Conservation (phyloP, 2,329 filamentous ascomycete genomes). For the Chalaropsis ovoidea region DNA sequence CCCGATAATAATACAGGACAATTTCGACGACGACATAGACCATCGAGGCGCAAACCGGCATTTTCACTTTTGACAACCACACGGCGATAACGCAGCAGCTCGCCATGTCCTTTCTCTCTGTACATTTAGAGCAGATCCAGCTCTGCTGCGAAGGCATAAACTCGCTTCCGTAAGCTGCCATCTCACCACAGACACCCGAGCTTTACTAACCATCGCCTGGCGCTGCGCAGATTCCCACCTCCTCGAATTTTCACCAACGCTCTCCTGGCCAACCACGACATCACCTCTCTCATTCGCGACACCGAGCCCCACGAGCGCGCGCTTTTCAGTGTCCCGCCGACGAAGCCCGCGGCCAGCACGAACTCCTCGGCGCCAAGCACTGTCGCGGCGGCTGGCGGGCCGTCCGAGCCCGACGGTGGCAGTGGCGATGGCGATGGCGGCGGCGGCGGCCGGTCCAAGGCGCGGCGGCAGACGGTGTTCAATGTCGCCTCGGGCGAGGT, state of each 20-base stretch:
- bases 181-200: not conserved
- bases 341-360: constrained; percentile 35
- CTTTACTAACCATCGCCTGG: constrained; percentile 16
- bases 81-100: too few relatives aligned
- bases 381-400: constrained; percentile 33
- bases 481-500: constrained; percentile 55
- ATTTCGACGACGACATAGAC: too few relatives aligned
- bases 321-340: constrained; percentile 78
- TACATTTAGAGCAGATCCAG: constrained; percentile 66
- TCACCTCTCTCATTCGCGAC: constrained; percentile 87
- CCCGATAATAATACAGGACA: not conserved
- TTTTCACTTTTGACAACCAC: too few relatives aligned
- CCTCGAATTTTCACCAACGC: constrained; percentile 96
- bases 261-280: constrained; percentile 77
- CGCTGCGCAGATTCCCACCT: constrained; percentile 58
- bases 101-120: constrained; percentile 56
- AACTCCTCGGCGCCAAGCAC: constrained; percentile 29
- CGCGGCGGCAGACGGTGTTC: constrained; percentile 54
- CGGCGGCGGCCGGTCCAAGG: constrained; percentile 31
- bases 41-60: too few relatives aligned
- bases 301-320: constrained; percentile 91
- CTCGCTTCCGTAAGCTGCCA: constrained; percentile 53
- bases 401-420: constrained; percentile 34
- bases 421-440: too few relatives aligned
- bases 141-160: constrained; percentile 68